phyloP scores from a whole-genome alignment of 2,329 filamentous ascomycete genomes.

The Claviceps paspali region DNA sequence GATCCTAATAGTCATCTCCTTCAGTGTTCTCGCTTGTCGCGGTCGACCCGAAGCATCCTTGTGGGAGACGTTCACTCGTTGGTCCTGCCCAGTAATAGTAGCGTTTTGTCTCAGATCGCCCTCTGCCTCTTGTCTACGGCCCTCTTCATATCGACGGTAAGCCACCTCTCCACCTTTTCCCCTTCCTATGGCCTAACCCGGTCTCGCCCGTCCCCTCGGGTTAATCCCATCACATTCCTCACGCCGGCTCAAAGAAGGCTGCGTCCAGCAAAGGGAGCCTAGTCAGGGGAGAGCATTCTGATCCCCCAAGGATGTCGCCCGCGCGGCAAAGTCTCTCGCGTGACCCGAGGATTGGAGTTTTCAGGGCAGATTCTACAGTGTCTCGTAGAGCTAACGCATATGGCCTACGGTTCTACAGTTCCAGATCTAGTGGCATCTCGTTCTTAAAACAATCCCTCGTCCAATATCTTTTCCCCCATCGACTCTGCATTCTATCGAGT shows the following conservation, averaged over 20 bases:
- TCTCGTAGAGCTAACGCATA: slow-evolving; percentile 17
- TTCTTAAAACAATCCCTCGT: slow-evolving; percentile 31
- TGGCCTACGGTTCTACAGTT: slow-evolving; percentile 22
- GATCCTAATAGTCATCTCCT: slow-evolving; percentile 18
- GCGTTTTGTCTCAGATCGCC: slow-evolving; percentile 30
- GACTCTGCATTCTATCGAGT: slow-evolving; percentile 16
- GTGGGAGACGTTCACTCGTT: slow-evolving; percentile 53
- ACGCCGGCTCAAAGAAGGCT: slow-evolving; percentile 11
- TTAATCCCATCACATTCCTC: slow-evolving; percentile 12
- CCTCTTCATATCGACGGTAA: slow-evolving; percentile 35
- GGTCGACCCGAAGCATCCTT: slow-evolving; percentile 28
- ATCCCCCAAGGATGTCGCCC: slow-evolving; percentile 6
- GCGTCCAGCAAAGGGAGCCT: slow-evolving; percentile 16
- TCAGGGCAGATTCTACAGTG: slow-evolving; percentile 4
- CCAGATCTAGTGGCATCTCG: slow-evolving; percentile 24
- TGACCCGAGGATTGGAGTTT: slow-evolving; percentile 9
- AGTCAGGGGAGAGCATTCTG: slow-evolving; percentile 6
- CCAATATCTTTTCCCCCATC: slow-evolving; percentile 24
- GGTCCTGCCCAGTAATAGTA: slow-evolving; percentile 32
- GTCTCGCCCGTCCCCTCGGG: slow-evolving; percentile 7
- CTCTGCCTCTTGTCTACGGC: slow-evolving; percentile 22
- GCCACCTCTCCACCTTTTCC: slow-evolving; percentile 18
- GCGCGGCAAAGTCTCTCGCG: slow-evolving; percentile 8
- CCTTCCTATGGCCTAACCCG: not conserved
- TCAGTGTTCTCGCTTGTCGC: slow-evolving; percentile 23